A percentile compares a stretch with the other conserved stretches of the same genome.
phyloP scores from a whole-genome alignment of 73 alveolate species.

The Paramecium tetraurelia region DNA sequence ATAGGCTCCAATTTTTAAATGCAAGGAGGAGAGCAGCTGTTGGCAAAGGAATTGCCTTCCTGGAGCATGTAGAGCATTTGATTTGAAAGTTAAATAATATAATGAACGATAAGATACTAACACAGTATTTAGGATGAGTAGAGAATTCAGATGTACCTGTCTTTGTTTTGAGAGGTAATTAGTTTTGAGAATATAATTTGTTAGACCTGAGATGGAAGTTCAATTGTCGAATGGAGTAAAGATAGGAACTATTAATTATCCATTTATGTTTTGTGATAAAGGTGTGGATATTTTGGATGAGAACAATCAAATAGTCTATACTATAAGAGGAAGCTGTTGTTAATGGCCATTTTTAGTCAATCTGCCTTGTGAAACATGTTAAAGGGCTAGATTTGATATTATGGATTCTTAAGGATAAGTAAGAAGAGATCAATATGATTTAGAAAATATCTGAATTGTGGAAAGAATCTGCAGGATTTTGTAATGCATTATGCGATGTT shows the following conservation, averaged over 20 bases:
- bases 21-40: neutral
- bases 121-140: neutral
- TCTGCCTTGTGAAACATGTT: slow-evolving; percentile 44
- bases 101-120: neutral
- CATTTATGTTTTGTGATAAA: slow-evolving; percentile 42
- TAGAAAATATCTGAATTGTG: slow-evolving; percentile 26
- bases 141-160: neutral
- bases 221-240: neutral
- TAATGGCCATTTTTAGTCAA: slow-evolving; percentile 30
- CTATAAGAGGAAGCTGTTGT: slow-evolving; percentile 24
- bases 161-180: slow-evolving; percentile 1
- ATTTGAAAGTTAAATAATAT: neutral
- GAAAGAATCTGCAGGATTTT: slow-evolving; percentile 28
- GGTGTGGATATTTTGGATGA: slow-evolving; percentile 19
- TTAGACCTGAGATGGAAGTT: slow-evolving; percentile 30
- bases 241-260: neutral
- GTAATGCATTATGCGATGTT: neutral
- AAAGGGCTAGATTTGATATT: slow-evolving; percentile 29
- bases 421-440: neutral
- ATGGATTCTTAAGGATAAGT: slow-evolving; percentile 1
- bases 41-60: slow-evolving; percentile 7
- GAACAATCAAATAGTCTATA: neutral
- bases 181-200: neutral
- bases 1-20: neutral
- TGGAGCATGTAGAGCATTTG: slow-evolving; percentile 21